Percentiles rank a stretch among this genome's conserved stretches.
Conservation (phyloP, 1,284 basidiomycete species). For the Sanghuangporus sanghuang region DNA sequence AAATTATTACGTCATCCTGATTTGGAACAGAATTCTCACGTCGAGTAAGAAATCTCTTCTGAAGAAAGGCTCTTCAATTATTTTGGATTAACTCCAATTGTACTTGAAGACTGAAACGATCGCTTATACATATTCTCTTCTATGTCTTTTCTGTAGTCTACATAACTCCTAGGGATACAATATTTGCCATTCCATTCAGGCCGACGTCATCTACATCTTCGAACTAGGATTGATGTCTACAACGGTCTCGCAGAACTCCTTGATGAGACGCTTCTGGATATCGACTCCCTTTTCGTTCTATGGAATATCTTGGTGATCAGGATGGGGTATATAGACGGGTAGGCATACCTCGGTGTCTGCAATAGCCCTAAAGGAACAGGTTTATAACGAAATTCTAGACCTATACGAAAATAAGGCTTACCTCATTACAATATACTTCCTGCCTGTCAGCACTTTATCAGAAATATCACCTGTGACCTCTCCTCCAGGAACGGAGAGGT, state of each 20-base stretch:
- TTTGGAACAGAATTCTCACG: neutral
- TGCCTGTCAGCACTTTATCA: conserved; percentile 70
- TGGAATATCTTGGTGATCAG: neutral
- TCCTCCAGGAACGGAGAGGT: conserved; percentile 42
- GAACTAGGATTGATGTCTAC: conserved; percentile 44
- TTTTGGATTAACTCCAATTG: too few species aligned
- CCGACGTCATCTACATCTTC: neutral
- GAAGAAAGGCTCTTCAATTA: too few species aligned
- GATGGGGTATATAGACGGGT: neutral
- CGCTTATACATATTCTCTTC: too few species aligned
- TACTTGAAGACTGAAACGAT: too few species aligned
- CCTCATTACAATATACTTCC: conserved; percentile 82
- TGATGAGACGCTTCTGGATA: conserved; percentile 75
- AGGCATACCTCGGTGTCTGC: conserved; percentile 45
- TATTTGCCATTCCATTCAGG: neutral
- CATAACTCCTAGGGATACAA: too few species aligned
- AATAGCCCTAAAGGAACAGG: conserved; percentile 41
- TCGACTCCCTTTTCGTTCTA: conserved; percentile 62
- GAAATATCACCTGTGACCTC: conserved; percentile 38
- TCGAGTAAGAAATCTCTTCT: neutral
- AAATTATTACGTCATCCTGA: neutral
- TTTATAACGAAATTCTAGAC: neutral
- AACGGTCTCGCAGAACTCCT: conserved; percentile 81
- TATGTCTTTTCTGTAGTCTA: too few species aligned
- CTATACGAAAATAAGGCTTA: conserved; percentile 5